Conservation (phyloP, 2,329 filamentous ascomycete species). For the Pestalotiopsis fici region DNA sequence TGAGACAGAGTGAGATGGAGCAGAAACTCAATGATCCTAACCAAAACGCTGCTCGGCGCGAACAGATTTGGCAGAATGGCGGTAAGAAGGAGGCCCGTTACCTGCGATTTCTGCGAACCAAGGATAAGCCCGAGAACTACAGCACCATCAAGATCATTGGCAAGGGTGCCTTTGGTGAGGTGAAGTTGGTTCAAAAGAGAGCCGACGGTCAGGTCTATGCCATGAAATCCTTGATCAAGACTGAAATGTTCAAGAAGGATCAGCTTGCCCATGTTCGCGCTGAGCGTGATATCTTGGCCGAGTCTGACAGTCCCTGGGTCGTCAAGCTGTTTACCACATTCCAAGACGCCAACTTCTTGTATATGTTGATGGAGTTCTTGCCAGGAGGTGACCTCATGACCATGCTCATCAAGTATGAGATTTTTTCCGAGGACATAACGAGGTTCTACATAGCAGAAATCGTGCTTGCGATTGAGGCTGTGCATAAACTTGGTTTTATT, state of each 20-base stretch:
- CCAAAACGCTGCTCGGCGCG: conserved; percentile 74
- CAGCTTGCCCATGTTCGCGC: conserved; percentile 96
- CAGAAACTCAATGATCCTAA: conserved; percentile 78
- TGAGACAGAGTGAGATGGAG: conserved; percentile 91
- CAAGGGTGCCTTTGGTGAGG: conserved; percentile 98
- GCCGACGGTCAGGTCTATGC: conserved; percentile 96
- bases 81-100: conserved; percentile 90
- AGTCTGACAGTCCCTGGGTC: conserved; percentile 99
- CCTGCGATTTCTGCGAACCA: conserved; percentile 89
- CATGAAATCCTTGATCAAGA: conserved; percentile 97
- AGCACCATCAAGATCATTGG: conserved; percentile 96
- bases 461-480: conserved; percentile 95
- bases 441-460: conserved; percentile 99
- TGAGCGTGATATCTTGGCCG: conserved; percentile 95
- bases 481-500: conserved; percentile 97
- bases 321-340: conserved; percentile 98
- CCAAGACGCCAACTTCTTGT: conserved; percentile 93
- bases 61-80: conserved; percentile 81
- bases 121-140: conserved; percentile 93
- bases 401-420: conserved; percentile 99
- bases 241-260: conserved; percentile 99
- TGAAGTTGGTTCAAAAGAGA: conserved; percentile 96
- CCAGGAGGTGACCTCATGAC: conserved; percentile 99
- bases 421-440: conserved; percentile 98
- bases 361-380: conserved; percentile 99